phyloP scores from a whole-genome alignment of 352 stramenopile genomes.

The Blastocystis sp. region DNA sequence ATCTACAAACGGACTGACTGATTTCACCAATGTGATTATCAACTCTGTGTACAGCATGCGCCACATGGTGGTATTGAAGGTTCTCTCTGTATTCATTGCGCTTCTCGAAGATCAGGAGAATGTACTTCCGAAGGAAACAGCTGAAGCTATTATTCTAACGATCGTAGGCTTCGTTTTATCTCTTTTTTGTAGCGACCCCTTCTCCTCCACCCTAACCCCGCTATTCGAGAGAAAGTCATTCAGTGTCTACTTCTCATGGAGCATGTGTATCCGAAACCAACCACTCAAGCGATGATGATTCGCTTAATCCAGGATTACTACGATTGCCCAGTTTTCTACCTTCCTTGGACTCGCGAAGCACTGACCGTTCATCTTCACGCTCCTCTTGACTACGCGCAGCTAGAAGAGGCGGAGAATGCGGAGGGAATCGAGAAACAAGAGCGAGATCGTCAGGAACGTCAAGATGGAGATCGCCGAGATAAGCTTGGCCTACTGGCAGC shows the following conservation, averaged over 20 bases:
- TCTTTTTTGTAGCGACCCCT: background rate
- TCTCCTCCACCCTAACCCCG: slow-evolving; percentile 12
- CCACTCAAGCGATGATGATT: slow-evolving; percentile 48
- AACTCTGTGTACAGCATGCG: slow-evolving; percentile 30
- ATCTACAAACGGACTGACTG: background rate
- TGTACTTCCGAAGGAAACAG: slow-evolving; percentile 19
- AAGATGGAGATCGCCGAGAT: background rate
- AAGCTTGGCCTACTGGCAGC: background rate
- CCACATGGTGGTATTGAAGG: slow-evolving; percentile 26
- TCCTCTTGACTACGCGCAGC: background rate
- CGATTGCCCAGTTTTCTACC: slow-evolving; percentile 43
- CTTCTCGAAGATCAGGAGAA: slow-evolving; percentile 27
- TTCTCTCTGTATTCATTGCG: slow-evolving; percentile 21
- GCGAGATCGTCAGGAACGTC: background rate
- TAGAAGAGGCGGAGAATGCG: background rate
- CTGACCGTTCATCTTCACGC: slow-evolving; percentile 17
- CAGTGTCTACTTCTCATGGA: slow-evolving; percentile 42
- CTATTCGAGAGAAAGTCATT: slow-evolving; percentile 27
- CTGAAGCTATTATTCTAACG: slow-evolving; percentile 16
- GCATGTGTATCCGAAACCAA: slow-evolving; percentile 36
- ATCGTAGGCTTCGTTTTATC: background rate
- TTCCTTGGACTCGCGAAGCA: slow-evolving; percentile 27
- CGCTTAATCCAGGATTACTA: slow-evolving; percentile 43
- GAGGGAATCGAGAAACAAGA: background rate
- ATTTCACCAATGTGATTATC: background rate